Evolutionary conservation across 1,284 basidiomycete genomes (phyloP).

Genomic region (Tremellales sp.): DNA sequence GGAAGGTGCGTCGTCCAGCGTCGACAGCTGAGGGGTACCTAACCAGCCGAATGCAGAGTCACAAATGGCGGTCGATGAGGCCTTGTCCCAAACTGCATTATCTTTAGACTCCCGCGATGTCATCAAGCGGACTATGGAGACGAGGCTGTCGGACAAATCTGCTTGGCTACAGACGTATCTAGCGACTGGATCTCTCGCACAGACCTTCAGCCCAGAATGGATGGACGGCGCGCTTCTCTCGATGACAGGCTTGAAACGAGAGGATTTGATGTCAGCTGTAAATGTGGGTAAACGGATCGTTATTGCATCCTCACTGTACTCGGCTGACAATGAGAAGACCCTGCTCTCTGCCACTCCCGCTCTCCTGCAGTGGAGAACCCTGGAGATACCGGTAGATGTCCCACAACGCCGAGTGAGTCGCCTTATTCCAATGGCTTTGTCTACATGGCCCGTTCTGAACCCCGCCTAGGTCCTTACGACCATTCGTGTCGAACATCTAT

Average conservation of each 20-base stretch:
- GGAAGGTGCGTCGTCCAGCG: conserved; percentile 26
- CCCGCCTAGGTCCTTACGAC: conserved; percentile 26
- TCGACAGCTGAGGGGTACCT: conserved; percentile 6
- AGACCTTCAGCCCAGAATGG: conserved; percentile 11
- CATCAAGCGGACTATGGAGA: background rate
- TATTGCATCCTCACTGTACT: no score
- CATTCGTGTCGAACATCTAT: conserved; percentile 19
- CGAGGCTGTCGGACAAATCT: conserved; percentile 6
- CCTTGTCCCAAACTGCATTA: background rate
- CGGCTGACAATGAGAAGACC: conserved; percentile 5
- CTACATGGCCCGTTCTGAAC: conserved; percentile 1
- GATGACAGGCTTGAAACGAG: no score
- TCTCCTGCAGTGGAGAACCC: conserved; percentile 29
- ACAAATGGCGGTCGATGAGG: conserved; percentile 7
- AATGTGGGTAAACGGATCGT: no score
- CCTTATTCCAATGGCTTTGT: background rate
- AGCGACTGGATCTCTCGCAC: conserved; percentile 1
- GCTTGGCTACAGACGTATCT: conserved; percentile 22
- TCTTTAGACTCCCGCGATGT: background rate
- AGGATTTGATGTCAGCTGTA: background rate
- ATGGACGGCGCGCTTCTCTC: background rate
- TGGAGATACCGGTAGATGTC: conserved; percentile 48
- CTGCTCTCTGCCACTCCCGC: background rate
- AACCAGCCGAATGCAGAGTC: no score
- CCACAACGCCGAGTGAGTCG: conserved; percentile 34